Evolutionary conservation across 2,329 filamentous ascomycete genomes (phyloP).

Genomic region (Aspergillus persii): DNA sequence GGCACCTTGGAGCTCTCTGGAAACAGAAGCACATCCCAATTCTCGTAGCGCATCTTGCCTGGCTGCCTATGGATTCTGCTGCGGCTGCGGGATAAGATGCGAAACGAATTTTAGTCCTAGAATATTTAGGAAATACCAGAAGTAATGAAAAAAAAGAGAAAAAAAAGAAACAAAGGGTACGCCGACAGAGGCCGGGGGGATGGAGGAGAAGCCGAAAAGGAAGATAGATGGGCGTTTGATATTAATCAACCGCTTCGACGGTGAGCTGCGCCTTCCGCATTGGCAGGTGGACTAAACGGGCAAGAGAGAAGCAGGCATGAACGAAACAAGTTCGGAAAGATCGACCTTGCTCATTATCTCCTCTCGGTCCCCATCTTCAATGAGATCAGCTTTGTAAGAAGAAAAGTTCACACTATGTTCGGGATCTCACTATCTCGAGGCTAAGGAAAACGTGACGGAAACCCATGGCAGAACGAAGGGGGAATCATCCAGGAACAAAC

Average conservation of each 20-base stretch:
- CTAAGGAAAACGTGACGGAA: not conserved
- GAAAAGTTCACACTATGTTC: not conserved
- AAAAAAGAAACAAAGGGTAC: slow-evolving; percentile 11
- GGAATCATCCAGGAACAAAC: slow-evolving; percentile 30
- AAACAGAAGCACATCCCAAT: slow-evolving; percentile 85
- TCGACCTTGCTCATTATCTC: too few relatives aligned
- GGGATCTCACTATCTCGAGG: not conserved
- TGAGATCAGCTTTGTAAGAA: not conserved
- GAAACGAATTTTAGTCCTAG: slow-evolving; percentile 15
- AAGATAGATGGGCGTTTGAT: not conserved
- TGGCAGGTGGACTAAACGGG: not conserved
- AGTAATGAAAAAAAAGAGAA: slow-evolving; percentile 15
- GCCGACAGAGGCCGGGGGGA: slow-evolving; percentile 5
- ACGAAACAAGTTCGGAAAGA: not conserved
- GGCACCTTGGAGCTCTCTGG: slow-evolving; percentile 66
- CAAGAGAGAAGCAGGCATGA: not conserved
- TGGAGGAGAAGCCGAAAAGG: slow-evolving; percentile 3
- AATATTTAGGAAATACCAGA: slow-evolving; percentile 18
- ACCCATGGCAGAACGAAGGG: slow-evolving; percentile 22
- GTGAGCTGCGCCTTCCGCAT: slow-evolving; percentile 2
- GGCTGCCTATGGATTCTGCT: slow-evolving; percentile 23
- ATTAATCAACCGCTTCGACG: not conserved
- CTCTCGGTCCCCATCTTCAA: not conserved
- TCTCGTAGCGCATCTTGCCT: slow-evolving; percentile 72
- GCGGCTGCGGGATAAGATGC: slow-evolving; percentile 37